Evolutionary conservation across 805 yeast genomes (phyloP).

Genomic region (Candida loeiensis): DNA sequence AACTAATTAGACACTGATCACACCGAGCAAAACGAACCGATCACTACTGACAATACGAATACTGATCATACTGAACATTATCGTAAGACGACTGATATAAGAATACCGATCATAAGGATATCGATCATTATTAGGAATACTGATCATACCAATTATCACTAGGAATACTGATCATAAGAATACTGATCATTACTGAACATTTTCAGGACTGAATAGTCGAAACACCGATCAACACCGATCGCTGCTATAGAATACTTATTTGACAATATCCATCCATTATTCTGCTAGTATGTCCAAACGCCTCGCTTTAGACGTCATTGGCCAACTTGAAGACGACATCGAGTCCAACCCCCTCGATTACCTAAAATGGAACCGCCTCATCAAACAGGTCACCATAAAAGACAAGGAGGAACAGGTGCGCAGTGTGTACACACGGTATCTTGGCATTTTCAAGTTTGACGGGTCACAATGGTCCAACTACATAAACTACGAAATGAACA

Average conservation of each 20-base stretch:
- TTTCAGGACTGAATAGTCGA: no score
- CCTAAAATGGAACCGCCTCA: slow-evolving; percentile 52
- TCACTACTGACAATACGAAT: no score
- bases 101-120: no score
- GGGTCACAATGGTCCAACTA: slow-evolving; percentile 68
- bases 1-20: no score
- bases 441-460: slow-evolving; percentile 62
- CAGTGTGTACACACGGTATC: slow-evolving; percentile 54
- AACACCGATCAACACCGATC: not conserved
- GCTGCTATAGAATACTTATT: not conserved
- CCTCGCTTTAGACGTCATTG: slow-evolving; percentile 47
- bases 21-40: no score
- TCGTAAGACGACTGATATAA: no score
- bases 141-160: no score
- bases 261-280: not conserved
- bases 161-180: no score
- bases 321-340: slow-evolving; percentile 54
- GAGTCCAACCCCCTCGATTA: slow-evolving; percentile 52
- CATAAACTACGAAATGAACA: slow-evolving; percentile 56
- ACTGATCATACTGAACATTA: no score
- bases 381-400: slow-evolving; percentile 45
- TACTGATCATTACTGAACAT: no score
- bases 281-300: slow-evolving; percentile 15
- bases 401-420: slow-evolving; percentile 61
- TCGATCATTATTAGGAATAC: no score